A percentile compares a stretch with the other conserved stretches of the same genome.
Evolutionary conservation across 176 grass and related monocot species (phyloP).

Genomic region (Oryza nivara): DNA sequence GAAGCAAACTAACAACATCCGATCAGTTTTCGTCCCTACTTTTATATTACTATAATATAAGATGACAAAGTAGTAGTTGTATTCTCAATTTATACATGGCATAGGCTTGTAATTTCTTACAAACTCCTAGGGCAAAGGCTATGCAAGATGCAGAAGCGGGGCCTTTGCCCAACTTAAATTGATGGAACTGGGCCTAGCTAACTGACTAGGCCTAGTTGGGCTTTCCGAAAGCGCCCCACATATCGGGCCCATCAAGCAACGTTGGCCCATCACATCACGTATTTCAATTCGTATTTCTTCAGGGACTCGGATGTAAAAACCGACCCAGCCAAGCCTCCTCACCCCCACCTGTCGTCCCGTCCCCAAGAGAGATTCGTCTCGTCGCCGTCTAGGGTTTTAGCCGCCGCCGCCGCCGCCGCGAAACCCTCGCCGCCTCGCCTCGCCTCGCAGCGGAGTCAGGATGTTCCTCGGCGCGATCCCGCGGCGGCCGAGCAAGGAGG

Average conservation of each 20-base stretch:
- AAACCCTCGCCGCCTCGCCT: constrained; percentile 28
- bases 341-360: neutral
- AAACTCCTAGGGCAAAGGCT: too few species aligned
- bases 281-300: neutral
- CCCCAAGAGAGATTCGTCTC: neutral
- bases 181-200: too few species aligned
- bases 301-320: neutral
- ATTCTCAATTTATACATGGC: too few species aligned
- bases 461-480: constrained; percentile 54
- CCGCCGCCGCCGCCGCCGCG: constrained; percentile 22
- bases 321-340: neutral
- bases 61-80: too few species aligned
- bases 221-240: neutral
- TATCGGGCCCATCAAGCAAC: too few species aligned
- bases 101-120: too few species aligned
- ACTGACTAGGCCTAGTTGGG: neutral
- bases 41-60: too few species aligned
- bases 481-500: constrained; percentile 69
- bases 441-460: neutral
- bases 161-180: too few species aligned
- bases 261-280: neutral
- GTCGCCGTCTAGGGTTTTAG: constrained; percentile 46
- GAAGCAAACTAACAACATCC: too few species aligned
- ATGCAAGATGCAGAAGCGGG: too few species aligned
- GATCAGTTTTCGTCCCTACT: too few species aligned